A percentile compares a stretch with the other conserved stretches of the same genome.
Conservation (phyloP, 176 grass and related monocot species). For the Rhynchospora pubera region DNA sequence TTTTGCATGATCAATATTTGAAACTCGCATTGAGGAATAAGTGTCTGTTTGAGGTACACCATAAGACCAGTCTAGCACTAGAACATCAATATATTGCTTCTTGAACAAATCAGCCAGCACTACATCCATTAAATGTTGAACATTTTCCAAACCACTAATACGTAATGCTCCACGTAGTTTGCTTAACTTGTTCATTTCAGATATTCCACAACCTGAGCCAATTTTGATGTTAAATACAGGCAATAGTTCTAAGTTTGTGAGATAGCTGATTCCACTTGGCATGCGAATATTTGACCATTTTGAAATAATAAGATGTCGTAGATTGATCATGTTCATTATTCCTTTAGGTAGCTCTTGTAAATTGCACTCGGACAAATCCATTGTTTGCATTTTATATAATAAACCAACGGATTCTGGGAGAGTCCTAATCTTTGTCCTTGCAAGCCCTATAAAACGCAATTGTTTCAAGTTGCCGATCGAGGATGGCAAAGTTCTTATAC, state of each 20-base stretch:
- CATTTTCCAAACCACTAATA: conserved; percentile 13
- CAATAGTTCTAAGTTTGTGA: conserved; percentile 22
- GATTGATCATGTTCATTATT: background rate
- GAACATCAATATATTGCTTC: conserved; percentile 6
- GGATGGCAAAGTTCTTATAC: background rate
- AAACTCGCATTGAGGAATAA: too few relatives aligned
- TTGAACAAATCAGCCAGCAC: conserved; percentile 1
- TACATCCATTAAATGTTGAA: background rate
- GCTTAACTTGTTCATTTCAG: conserved; percentile 18
- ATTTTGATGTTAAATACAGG: background rate
- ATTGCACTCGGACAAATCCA: background rate
- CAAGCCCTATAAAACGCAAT: conserved; percentile 7
- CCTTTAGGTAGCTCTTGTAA: background rate
- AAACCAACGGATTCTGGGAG: conserved; percentile 10
- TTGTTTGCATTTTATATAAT: conserved; percentile 24
- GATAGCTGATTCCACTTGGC: background rate
- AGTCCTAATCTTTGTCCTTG: background rate
- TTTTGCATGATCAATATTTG: too few relatives aligned
- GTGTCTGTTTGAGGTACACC: too few relatives aligned
- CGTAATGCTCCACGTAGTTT: conserved; percentile 15
- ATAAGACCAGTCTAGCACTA: conserved; percentile 13
- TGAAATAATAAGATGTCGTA: conserved; percentile 7
- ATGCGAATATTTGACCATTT: background rate
- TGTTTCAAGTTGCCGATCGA: conserved; percentile 18
- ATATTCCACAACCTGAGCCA: background rate